Percentiles rank a stretch among this genome's conserved stretches.
phyloP scores from a whole-genome alignment of 2,329 filamentous ascomycete species.

The Hymenoscyphus infarciens region DNA sequence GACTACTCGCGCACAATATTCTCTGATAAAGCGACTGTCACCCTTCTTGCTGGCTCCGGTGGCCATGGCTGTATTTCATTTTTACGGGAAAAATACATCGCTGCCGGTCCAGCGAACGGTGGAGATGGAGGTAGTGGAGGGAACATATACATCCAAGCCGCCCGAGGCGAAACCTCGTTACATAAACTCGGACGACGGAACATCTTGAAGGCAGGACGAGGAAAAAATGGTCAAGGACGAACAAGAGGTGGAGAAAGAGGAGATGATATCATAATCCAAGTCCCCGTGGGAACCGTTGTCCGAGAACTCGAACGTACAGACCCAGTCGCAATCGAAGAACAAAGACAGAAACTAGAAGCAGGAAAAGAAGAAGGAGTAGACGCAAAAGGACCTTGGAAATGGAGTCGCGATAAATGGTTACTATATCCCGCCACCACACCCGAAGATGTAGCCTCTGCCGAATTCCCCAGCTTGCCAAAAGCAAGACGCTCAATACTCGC shows the following conservation, averaged over 20 bases:
- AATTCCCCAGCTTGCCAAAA: conserved; percentile 54
- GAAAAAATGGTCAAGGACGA: conserved; percentile 75
- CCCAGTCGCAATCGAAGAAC: conserved; percentile 67
- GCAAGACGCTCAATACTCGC: conserved; percentile 54
- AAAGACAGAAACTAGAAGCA: conserved; percentile 37
- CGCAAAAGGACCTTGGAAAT: conserved; percentile 37
- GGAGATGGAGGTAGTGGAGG: conserved; percentile 91
- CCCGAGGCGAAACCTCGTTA: conserved; percentile 84
- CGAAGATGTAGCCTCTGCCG: conserved; percentile 60
- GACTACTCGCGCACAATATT: conserved; percentile 84
- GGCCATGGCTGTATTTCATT: conserved; percentile 95
- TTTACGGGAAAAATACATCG: conserved; percentile 82
- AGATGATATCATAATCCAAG: conserved; percentile 81
- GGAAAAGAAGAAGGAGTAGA: conserved; percentile 36
- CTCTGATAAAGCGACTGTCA: conserved; percentile 78
- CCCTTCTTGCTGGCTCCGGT: conserved; percentile 73
- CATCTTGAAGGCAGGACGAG: conserved; percentile 68
- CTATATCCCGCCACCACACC: conserved; percentile 77
- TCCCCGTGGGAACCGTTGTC: conserved; percentile 89
- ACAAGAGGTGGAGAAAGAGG: conserved; percentile 72
- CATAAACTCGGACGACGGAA: conserved; percentile 83
- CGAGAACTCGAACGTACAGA: conserved; percentile 77
- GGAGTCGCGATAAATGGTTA: conserved; percentile 70
- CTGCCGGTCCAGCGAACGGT: conserved; percentile 87
- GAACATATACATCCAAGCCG: conserved; percentile 90